A percentile compares a stretch with the other conserved stretches of the same genome.
phyloP scores from a whole-genome alignment of 2,329 filamentous ascomycete genomes.

The Nigrospora oryzae region DNA sequence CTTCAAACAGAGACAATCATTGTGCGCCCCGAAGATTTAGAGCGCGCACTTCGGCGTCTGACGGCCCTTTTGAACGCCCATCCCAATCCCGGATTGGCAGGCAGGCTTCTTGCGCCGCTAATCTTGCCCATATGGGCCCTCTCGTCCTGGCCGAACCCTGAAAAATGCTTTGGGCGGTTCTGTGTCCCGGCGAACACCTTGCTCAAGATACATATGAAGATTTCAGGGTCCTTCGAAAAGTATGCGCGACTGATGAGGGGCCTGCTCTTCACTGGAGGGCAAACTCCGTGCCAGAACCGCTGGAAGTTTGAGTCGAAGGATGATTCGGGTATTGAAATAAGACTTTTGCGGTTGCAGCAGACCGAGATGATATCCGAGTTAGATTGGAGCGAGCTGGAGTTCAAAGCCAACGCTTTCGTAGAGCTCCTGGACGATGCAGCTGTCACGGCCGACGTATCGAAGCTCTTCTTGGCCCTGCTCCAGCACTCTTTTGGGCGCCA shows the following conservation, averaged over 20 bases:
- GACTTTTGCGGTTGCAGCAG: constrained; percentile 17
- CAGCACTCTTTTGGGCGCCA: constrained; percentile 44
- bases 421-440: constrained; percentile 39
- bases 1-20: constrained; percentile 33
- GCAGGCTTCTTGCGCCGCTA: constrained; percentile 49
- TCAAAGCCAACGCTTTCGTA: constrained; percentile 38
- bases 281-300: constrained; percentile 14
- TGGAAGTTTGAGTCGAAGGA: constrained; percentile 46
- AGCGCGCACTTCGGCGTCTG: constrained; percentile 44
- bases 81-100: constrained; percentile 57
- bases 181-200: constrained; percentile 38
- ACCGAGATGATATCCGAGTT: constrained; percentile 13
- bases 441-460: constrained; percentile 47
- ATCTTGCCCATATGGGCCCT: constrained; percentile 57
- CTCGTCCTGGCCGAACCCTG: constrained; percentile 36
- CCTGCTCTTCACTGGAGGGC: constrained; percentile 45
- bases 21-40: constrained; percentile 37
- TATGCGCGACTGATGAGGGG: constrained; percentile 41
- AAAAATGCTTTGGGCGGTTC: constrained; percentile 26
- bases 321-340: constrained; percentile 44
- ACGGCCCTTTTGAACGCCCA: constrained; percentile 51
- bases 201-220: constrained; percentile 47
- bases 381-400: constrained; percentile 35
- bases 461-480: constrained; percentile 52
- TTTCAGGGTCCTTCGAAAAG: constrained; percentile 43